A percentile compares a stretch with the other conserved stretches of the same genome.
Evolutionary conservation across 495 filamentous ascomycete genomes (phyloP).

Genomic region (Darksidea phi): DNA sequence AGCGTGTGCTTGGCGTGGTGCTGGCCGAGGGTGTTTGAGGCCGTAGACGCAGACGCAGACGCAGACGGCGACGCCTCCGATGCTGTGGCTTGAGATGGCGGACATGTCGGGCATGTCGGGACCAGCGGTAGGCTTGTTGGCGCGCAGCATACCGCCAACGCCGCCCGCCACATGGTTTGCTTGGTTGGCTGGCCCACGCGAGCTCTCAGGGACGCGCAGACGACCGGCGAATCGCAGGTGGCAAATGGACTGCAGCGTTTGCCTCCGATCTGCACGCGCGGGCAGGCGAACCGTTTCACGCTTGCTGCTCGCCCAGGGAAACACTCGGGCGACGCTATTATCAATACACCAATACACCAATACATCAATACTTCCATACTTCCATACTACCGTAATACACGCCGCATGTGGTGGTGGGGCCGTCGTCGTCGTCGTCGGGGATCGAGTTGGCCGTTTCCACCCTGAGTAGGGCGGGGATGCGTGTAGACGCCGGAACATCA

Average conservation of each 20-base stretch:
- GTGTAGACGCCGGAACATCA: too few species aligned
- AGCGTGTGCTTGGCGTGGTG: background rate
- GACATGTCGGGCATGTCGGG: background rate
- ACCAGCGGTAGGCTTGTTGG: conserved; percentile 1
- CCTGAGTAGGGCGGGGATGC: too few species aligned
- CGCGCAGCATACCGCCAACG: background rate
- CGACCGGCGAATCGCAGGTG: conserved; percentile 3
- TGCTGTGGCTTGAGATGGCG: background rate
- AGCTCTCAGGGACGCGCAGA: conserved; percentile 13
- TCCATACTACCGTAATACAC: too few species aligned
- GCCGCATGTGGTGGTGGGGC: too few species aligned
- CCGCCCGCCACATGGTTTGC: conserved; percentile 2
- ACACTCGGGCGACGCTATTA: background rate
- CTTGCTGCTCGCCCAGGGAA: background rate
- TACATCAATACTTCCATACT: too few species aligned
- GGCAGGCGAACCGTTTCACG: background rate
- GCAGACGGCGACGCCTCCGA: background rate
- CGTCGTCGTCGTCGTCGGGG: too few species aligned
- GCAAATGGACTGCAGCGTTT: conserved; percentile 10
- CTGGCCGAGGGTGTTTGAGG: background rate
- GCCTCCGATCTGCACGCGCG: conserved; percentile 9
- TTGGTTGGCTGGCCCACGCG: conserved; percentile 5
- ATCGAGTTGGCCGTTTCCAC: too few species aligned
- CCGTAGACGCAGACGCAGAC: background rate
- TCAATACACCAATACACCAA: too few species aligned